phyloP scores from a whole-genome alignment of 129 eudicot species.

The Tanacetum coccineum region DNA sequence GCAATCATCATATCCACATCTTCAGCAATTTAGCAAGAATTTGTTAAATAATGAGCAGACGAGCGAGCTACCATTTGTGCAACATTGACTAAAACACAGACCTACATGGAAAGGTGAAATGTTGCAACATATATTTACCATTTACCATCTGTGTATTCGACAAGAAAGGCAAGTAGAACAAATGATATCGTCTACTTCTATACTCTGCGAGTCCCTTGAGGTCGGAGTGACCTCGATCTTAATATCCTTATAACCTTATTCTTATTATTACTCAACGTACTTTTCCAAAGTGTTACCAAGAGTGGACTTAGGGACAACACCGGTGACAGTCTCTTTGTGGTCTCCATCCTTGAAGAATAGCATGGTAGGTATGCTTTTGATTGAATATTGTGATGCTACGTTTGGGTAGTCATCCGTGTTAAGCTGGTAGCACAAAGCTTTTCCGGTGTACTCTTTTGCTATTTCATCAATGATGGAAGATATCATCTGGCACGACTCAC shows the following conservation, averaged over 20 bases:
- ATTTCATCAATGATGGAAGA: slow-evolving; percentile 49
- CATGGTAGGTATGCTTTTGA: slow-evolving; percentile 52
- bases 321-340: slow-evolving; percentile 41
- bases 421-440: slow-evolving; percentile 37
- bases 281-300: slow-evolving; percentile 42
- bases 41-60: no score
- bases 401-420: slow-evolving; percentile 55
- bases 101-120: no score
- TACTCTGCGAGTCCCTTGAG: neutral
- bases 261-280: slow-evolving; percentile 18
- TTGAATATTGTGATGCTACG: slow-evolving; percentile 43
- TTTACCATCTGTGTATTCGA: no score
- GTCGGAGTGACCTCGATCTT: no score
- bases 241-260: no score
- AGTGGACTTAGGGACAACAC: slow-evolving; percentile 57
- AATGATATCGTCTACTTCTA: no score
- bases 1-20: no score
- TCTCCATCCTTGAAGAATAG: slow-evolving; percentile 61
- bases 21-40: no score
- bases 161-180: no score
- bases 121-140: no score
- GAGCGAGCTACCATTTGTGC: no score
- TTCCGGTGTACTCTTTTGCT: slow-evolving; percentile 52
- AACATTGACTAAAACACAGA: no score
- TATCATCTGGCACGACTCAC: slow-evolving; percentile 49